Conservation (phyloP, 371 early-diverging fungal genomes). For the Capniomyces stellatus region DNA sequence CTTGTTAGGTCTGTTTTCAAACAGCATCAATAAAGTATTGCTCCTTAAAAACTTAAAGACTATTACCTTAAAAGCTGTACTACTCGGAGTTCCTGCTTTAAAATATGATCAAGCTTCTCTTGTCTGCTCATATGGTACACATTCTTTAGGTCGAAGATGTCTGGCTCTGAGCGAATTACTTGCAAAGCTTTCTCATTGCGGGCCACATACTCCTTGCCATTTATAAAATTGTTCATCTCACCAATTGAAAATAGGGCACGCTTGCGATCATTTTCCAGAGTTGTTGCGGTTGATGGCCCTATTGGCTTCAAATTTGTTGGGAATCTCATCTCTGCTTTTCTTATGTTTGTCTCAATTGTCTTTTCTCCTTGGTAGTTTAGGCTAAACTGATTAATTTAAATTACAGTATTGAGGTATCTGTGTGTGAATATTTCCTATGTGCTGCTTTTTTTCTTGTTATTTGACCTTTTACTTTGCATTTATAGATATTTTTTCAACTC, state of each 20-base stretch:
- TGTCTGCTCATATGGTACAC: conserved; percentile 18
- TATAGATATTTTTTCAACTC: no score
- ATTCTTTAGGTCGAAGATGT: conserved; percentile 13
- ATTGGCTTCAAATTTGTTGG: neutral
- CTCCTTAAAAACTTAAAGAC: no score
- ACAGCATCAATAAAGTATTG: no score
- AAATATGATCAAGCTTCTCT: conserved; percentile 22
- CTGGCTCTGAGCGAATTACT: conserved; percentile 14
- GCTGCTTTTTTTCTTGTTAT: no score
- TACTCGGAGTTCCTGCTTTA: conserved; percentile 14
- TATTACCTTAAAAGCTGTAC: conserved; percentile 10
- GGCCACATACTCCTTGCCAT: neutral
- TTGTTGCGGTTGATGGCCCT: neutral
- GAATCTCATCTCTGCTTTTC: neutral
- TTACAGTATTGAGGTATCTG: no score
- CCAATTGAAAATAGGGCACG: neutral
- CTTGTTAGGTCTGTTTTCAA: no score
- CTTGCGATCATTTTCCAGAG: neutral
- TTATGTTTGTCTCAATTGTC: no score
- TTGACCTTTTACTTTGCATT: no score
- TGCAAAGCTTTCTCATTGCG: conserved; percentile 8
- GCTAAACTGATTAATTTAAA: no score
- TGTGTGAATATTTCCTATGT: no score
- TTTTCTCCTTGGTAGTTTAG: no score
- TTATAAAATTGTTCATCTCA: neutral